Percentiles rank a stretch among this genome's conserved stretches.
These are phyloP conservation scores for Syncephalastrum sp. DNA, from an alignment of 371 early-diverging fungal species.

Conservation along the genomic window DNA sequence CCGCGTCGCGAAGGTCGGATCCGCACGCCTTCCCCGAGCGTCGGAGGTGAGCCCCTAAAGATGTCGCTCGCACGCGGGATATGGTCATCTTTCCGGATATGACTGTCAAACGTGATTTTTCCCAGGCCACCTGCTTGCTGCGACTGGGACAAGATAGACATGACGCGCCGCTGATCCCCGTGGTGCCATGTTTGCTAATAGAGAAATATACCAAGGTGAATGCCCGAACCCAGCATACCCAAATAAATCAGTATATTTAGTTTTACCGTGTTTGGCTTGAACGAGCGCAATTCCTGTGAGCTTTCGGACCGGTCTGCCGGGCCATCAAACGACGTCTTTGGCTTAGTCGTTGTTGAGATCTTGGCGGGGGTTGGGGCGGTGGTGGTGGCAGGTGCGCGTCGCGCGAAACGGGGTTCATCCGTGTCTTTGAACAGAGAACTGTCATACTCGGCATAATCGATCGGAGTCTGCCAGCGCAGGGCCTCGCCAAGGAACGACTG, in stretches of 20 bases:
- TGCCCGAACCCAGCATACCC: not conserved
- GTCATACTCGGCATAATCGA: slow-evolving; percentile 58
- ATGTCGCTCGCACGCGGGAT: slow-evolving; percentile 21
- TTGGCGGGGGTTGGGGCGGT: slow-evolving; percentile 14
- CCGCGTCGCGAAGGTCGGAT: slow-evolving; percentile 29
- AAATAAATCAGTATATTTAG: not conserved
- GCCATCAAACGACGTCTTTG: slow-evolving; percentile 32
- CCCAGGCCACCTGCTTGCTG: slow-evolving; percentile 27
- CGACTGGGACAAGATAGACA: slow-evolving; percentile 39
- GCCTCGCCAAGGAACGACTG: slow-evolving; percentile 6
- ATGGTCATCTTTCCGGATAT: slow-evolving; percentile 33
- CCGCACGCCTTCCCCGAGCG: slow-evolving; percentile 6
- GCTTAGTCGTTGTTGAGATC: slow-evolving; percentile 12
- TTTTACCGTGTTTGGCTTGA: slow-evolving; percentile 32
- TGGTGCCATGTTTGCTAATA: slow-evolving; percentile 46
- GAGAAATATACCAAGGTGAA: not conserved
- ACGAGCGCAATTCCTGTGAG: not conserved
- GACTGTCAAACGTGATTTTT: slow-evolving; percentile 35
- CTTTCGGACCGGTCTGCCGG: slow-evolving; percentile 23
- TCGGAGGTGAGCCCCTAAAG: slow-evolving; percentile 35
- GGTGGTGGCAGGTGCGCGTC: slow-evolving; percentile 13
- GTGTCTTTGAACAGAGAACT: slow-evolving; percentile 46
- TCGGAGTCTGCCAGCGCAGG: slow-evolving; percentile 4
- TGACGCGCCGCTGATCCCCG: slow-evolving; percentile 27
- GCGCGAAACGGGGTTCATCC: slow-evolving; percentile 37